Evolutionary conservation across 305 asterid species (phyloP), one percentile per base, ranked within the genome.

Genomic region (Fraxinus paxiana): DNA sequence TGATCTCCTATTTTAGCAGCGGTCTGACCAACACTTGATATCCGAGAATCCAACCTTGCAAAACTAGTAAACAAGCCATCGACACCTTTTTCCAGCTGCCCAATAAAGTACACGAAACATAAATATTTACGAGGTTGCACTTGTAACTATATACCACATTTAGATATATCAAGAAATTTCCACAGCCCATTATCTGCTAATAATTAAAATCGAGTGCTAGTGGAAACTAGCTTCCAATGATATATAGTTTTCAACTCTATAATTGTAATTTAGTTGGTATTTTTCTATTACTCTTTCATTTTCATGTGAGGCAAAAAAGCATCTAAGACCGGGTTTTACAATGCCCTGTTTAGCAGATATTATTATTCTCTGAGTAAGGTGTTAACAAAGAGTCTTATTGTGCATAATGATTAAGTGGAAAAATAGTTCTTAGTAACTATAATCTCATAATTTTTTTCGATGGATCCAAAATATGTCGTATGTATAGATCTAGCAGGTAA

Each of bases 1-100:
- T 93, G 99, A 88, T 96, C 99, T 34, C 98, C 99, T 33, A 96
- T 96, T 92, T 96, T 96, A 74, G 99, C 98, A 78, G 99, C 98
- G 77, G 99, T 96, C 88, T 96, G 99, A 38, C 99, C 99, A 86
- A 96, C 98, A 85, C 98, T 94, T 63, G 98, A 96, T 87, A 94
- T 96, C 38, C 99, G 99, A 33, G 97, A 89, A 90, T 96, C 99
- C 87, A 96, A 84, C 88, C 98, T 88, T 51, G 98, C 94, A 78
- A 96, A 96, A 88, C 98, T 96, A 82, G 84, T 91, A 88, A 94
- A 94, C 89, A 96, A 90, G 87, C 97, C 98, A 84, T 96, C 99
- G 79, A 94, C 99, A 77, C 99, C 98, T 90, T 93, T 92, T 85
- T 94, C 99, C 85, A 96, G 90, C 98, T 94, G 93, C 87, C 86